Evolutionary conservation across 106 monocot genomes (phyloP).

Genomic region (Posidonia australis): DNA sequence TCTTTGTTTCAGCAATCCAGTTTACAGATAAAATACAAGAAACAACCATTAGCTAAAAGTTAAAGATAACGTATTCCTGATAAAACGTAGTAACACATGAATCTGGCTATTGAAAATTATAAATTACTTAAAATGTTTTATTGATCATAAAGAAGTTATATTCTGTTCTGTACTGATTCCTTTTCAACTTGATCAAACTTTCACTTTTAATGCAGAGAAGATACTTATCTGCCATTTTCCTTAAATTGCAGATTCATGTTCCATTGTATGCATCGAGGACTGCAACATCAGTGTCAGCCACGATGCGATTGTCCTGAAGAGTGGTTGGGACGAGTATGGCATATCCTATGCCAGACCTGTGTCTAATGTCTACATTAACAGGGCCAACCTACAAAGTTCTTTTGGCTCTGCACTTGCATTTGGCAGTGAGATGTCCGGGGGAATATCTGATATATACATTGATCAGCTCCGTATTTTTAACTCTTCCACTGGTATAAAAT

Average conservation of each 20-base stretch:
- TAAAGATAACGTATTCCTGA: no score
- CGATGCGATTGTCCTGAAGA: conserved; percentile 74
- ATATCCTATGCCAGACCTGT: conserved; percentile 48
- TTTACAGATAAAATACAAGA: no score
- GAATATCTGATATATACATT: conserved; percentile 45
- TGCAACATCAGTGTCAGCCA: conserved; percentile 44
- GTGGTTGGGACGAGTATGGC: conserved; percentile 87
- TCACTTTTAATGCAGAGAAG: no score
- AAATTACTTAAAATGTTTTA: no score
- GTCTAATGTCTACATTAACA: conserved; percentile 43
- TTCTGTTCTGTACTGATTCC: no score
- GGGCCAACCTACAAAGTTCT: conserved; percentile 29
- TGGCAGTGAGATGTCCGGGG: conserved; percentile 96
- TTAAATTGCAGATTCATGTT: conserved; percentile 54
- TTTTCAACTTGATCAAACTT: no score
- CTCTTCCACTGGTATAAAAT: conserved; percentile 43
- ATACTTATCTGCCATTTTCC: not conserved
- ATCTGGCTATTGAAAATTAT: no score
- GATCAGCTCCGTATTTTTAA: conserved; percentile 31
- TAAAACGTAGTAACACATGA: no score
- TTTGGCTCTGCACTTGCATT: conserved; percentile 66
- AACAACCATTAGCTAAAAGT: no score
- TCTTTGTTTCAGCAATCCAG: no score
- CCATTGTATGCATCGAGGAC: conserved; percentile 61
- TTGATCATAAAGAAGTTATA: no score